phyloP scores from a whole-genome alignment of 805 yeast species.

The Scheffersomyces amazonensis region DNA sequence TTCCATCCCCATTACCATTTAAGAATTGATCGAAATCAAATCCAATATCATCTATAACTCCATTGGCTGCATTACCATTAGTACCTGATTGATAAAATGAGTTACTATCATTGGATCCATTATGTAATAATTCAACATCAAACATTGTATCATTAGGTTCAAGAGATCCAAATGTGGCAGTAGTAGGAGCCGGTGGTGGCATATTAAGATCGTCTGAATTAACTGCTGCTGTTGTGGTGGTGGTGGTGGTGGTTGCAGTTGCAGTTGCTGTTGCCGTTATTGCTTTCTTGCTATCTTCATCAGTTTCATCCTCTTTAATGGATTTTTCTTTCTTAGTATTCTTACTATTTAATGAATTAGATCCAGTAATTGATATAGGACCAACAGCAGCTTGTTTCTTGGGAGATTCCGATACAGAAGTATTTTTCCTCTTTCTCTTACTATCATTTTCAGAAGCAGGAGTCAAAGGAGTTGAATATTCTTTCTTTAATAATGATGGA shows the following conservation, averaged over 20 bases:
- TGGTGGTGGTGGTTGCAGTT: constrained; percentile 3
- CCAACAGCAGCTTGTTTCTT: constrained; percentile 20
- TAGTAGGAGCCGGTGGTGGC: constrained; percentile 1
- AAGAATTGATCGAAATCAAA: constrained; percentile 43
- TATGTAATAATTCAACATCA: constrained; percentile 27
- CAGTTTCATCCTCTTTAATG: constrained; percentile 19
- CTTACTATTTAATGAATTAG: background rate
- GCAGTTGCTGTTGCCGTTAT: background rate
- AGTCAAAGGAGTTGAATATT: constrained; percentile 36
- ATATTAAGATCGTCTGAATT: background rate
- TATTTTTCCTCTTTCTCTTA: constrained; percentile 29
- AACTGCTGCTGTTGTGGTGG: background rate
- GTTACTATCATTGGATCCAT: constrained; percentile 2
- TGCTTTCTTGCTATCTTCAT: background rate
- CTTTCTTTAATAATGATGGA: constrained; percentile 30
- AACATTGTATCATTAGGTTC: constrained; percentile 27
- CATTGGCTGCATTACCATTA: constrained; percentile 4
- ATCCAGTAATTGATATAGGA: constrained; percentile 7
- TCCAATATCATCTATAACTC: constrained; percentile 41
- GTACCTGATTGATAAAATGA: constrained; percentile 6
- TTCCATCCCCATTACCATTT: constrained; percentile 30
- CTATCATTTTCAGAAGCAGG: constrained; percentile 37
- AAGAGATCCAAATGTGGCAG: constrained; percentile 9
- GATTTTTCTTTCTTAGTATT: constrained; percentile 20
- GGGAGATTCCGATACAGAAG: constrained; percentile 30